Evolutionary conservation across 2,329 filamentous ascomycete species (phyloP), one percentile per base, ranked within the genome.

Genomic region (Diaporthe vexans): DNA sequence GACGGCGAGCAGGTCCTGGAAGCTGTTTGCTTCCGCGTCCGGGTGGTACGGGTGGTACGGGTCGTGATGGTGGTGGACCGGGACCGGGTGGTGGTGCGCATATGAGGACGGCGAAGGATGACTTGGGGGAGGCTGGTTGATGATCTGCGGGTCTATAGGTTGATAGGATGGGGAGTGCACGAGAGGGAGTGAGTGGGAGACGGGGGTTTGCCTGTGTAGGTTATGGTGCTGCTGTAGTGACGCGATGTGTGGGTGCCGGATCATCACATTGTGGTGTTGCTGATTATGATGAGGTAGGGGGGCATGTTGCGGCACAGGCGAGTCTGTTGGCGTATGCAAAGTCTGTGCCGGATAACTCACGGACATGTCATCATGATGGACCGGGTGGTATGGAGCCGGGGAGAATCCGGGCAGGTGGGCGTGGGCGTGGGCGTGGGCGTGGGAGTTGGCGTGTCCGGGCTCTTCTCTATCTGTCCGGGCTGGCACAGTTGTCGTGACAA

Each of bases 121-220:
- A 80, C 78, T 51, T 81, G 79, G 33, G 78, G 80, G 76, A 1
- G 82, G 78, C 69, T 87, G 85, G 59, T 84, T 86, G 77, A 90
- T 90, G 71, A 91, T 90, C 77, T 89, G 88, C n/a, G 89, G 89
- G 78, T 91, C 89, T 80, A 91, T 90, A 35, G 88, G 89, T 71
- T 90, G 87, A 79, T 88, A 88, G 37, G 86, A 81, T 40, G 78
- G 74, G 77, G 76, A 51, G 75, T 78, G 74, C 76, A 77, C 54
- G 77, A 75, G 37, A 77, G 76, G 63, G 74, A 73, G 74, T 75
- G 75, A 82, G 77, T 74, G 81, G 61, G 83, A 81, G 61, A 85
- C 82, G 21, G 80, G 81, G 33, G 82, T 79, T 35, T 82, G 81
- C 24, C 83, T 46, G 29, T 48, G 77, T 17, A 68, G 48, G 33